Percentiles rank a stretch among this genome's conserved stretches.
Conservation (phyloP, 2,329 filamentous ascomycete genomes). For the Sclerotinia trifoliorum region DNA sequence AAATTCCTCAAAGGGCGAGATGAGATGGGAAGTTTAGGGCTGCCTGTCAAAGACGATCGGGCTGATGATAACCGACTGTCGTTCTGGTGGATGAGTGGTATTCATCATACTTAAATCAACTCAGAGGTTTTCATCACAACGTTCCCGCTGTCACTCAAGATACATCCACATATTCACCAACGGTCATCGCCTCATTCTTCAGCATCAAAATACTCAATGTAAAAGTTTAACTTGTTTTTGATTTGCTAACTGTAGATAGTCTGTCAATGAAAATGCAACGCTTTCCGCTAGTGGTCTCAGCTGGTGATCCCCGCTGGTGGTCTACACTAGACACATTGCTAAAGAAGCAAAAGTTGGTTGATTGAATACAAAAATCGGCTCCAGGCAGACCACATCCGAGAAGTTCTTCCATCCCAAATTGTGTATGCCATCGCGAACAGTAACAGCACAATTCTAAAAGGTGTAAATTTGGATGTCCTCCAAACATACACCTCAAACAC, state of each 20-base stretch:
- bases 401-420: neutral
- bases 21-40: no score
- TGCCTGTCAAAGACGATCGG: no score
- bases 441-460: neutral
- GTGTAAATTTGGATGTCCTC: neutral
- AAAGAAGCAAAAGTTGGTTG: neutral
- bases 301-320: neutral
- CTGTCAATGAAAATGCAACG: neutral
- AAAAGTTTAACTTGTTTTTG: slow-evolving; percentile 12
- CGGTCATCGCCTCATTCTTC: neutral
- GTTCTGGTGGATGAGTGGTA: no score
- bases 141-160: no score
- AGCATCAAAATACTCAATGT: no score
- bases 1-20: no score
- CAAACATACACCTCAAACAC: neutral
- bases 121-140: no score
- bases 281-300: neutral
- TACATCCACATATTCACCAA: no score
- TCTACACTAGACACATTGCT: neutral
- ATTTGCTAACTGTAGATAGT: neutral
- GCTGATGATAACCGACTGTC: no score
- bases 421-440: neutral
- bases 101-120: no score
- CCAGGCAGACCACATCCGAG: neutral
- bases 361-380: neutral